A percentile compares a stretch with the other conserved stretches of the same genome.
Conservation (phyloP, 2,329 filamentous ascomycete species). For the Talaromyces sp. region DNA sequence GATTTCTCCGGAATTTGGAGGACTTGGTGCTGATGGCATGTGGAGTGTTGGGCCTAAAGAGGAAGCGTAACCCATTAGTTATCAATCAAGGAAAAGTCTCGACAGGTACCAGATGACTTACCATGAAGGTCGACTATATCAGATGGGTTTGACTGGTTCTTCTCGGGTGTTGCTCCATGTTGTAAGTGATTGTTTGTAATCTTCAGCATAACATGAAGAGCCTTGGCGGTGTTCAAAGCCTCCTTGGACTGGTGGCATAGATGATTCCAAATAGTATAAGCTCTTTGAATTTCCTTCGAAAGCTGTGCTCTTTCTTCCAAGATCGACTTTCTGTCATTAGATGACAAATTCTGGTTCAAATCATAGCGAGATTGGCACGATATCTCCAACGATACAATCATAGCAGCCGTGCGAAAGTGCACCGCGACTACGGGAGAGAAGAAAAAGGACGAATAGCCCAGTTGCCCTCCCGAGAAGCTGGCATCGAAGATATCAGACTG, state of each 20-base stretch:
- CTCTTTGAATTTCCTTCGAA: conserved; percentile 13
- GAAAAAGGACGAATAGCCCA: conserved; percentile 14
- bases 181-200: conserved; percentile 16
- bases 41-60: background rate
- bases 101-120: background rate
- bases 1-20: background rate
- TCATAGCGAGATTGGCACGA: conserved; percentile 13
- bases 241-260: conserved; percentile 16
- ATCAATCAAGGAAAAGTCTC: background rate
- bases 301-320: conserved; percentile 12
- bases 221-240: conserved; percentile 14
- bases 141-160: background rate
- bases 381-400: conserved; percentile 17
- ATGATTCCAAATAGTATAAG: conserved; percentile 15
- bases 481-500: conserved; percentile 4
- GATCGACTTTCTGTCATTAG: conserved; percentile 10
- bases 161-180: conserved; percentile 15
- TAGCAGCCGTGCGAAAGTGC: conserved; percentile 16
- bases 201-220: conserved; percentile 17
- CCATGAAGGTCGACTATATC: background rate
- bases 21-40: background rate
- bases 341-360: conserved; percentile 13
- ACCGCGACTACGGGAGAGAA: conserved; percentile 12
- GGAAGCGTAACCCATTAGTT: background rate
- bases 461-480: background rate